Percentiles rank a stretch among this genome's conserved stretches.
phyloP scores from a whole-genome alignment of 2,329 filamentous ascomycete genomes.

The Neodidymelliopsis sp. region DNA sequence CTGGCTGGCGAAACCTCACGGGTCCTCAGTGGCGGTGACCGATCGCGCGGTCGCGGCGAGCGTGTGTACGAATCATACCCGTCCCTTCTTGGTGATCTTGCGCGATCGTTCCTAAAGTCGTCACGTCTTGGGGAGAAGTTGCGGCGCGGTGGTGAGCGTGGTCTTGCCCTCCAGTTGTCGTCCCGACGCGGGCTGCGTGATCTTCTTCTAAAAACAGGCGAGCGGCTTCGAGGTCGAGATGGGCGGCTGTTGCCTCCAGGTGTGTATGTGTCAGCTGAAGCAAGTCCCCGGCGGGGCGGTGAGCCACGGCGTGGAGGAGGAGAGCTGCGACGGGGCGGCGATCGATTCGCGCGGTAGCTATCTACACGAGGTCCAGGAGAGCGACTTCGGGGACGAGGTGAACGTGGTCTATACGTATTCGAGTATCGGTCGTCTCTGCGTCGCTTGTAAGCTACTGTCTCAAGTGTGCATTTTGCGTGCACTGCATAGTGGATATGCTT shows the following conservation, averaged over 20 bases:
- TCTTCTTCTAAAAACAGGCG: conserved; percentile 48
- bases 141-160: conserved; percentile 59
- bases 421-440: conserved; percentile 48
- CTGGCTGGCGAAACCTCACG: conserved; percentile 57
- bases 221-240: conserved; percentile 49
- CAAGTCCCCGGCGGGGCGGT: conserved; percentile 45
- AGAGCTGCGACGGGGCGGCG: conserved; percentile 26
- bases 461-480: conserved; percentile 8
- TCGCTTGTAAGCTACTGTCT: conserved; percentile 3
- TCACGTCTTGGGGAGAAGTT: conserved; percentile 50
- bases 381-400: conserved; percentile 40
- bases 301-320: conserved; percentile 31
- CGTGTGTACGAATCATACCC: conserved; percentile 50
- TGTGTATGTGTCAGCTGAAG: conserved; percentile 52
- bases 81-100: conserved; percentile 51
- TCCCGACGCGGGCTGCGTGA: conserved; percentile 52
- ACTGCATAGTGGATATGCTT: conserved; percentile 5
- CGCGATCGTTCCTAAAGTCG: conserved; percentile 47
- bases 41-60: conserved; percentile 52
- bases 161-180: conserved; percentile 54
- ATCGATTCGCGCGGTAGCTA: conserved; percentile 48
- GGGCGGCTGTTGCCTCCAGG: conserved; percentile 41
- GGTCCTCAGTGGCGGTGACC: conserved; percentile 53
- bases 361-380: conserved; percentile 43
- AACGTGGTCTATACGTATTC: conserved; percentile 49